Evolutionary conservation across 352 stramenopile species (phyloP), one percentile per base, ranked within the genome.

Genomic region (Phytopythium chamaehyphon): DNA sequence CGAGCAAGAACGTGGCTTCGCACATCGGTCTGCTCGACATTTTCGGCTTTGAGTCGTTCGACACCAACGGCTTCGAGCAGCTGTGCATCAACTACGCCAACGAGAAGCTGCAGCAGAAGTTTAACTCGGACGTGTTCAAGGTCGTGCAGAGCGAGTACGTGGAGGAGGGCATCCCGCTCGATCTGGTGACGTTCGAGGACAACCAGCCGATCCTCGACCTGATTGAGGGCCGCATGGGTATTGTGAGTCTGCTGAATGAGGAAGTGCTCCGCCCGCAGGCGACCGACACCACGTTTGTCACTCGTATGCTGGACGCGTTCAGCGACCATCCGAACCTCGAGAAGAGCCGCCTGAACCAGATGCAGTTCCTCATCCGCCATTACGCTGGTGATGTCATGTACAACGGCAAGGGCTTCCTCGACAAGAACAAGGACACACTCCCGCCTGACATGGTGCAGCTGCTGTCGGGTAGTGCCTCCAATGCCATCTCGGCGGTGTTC

Each of bases 31-130:
- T 98, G 51, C 68, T 98, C 18, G 95, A 98, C 69, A 98, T 98
- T 56, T 98, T 98, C 64, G 93, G 95, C 12, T 98, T 98, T 57
- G 95, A 98, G 68, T 88, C 71, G 45, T 98, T 98, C 51, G 68
- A 95, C 35, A 73, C 69, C 38, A 90, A 92, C 56, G 83, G 71
- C 23, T 96, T 96, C 40, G 85, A 96, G 58, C 92, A 98, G 64
- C 67, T 96, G 24, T 96, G 87, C 62, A 96, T 96, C 60, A 96
- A 96, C 73, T 96, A 90, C 54, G 85, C 78, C 10, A 96, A 96
- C 63, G 88, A 96, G 54, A 93, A 93, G 65, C 72, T 97, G 9
- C 88, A 97, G 64, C 73, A 88, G 48, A 88, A 90, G 61, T 89
- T 91, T 47, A 97, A 97, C 71, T 90, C 86, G 49, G 82, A 97